Conservation (phyloP, 2,329 filamentous ascomycete genomes). For the Onygenales sp. region DNA sequence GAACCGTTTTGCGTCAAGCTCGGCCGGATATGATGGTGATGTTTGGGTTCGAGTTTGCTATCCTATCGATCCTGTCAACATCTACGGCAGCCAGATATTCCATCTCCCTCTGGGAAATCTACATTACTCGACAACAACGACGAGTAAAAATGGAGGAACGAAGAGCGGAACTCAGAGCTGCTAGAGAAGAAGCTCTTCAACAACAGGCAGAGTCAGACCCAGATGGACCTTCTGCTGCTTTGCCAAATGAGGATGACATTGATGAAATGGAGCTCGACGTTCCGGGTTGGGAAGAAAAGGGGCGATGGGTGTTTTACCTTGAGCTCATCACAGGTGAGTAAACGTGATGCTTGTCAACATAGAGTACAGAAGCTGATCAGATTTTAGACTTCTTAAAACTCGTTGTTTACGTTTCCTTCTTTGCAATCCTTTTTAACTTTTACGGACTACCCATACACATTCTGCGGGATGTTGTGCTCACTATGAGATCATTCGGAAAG, state of each 20-base stretch:
- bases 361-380: conserved; percentile 4
- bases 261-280: conserved; percentile 94
- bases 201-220: conserved; percentile 28
- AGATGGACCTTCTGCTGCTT: conserved; percentile 28
- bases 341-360: neutral
- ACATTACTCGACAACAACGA: conserved; percentile 66
- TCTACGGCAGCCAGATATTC: conserved; percentile 72
- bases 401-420: conserved; percentile 81
- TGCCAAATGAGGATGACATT: conserved; percentile 63
- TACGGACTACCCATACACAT: conserved; percentile 96
- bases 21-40: conserved; percentile 99
- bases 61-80: conserved; percentile 68
- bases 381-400: conserved; percentile 76
- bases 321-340: conserved; percentile 69
- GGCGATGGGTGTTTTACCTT: conserved; percentile 80
- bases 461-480: conserved; percentile 89
- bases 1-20: conserved; percentile 75
- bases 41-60: conserved; percentile 96
- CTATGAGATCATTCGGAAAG: conserved; percentile 82
- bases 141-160: conserved; percentile 57
- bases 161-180: conserved; percentile 54
- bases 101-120: conserved; percentile 67
- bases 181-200: conserved; percentile 39
- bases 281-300: conserved; percentile 92
- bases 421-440: conserved; percentile 84